Percentiles rank a stretch among this genome's conserved stretches.
Evolutionary conservation across 148 eudicot genomes (phyloP).

Genomic region (Rhododendron williamsianum): DNA sequence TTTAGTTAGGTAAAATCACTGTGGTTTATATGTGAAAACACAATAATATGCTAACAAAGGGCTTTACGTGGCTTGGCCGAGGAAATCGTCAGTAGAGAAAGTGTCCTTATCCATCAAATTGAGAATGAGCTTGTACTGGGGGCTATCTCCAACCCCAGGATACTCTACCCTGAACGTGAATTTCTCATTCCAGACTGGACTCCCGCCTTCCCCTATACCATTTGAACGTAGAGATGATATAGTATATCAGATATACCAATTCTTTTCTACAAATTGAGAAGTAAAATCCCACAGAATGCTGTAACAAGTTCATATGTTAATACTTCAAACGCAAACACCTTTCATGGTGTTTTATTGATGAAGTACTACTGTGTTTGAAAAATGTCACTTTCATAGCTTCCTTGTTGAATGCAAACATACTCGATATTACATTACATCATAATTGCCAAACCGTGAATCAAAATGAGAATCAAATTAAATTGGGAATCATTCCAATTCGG

Average conservation of each 20-base stretch:
- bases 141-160: conserved; percentile 46
- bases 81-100: conserved; percentile 58
- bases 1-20: neutral
- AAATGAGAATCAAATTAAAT: too few species aligned
- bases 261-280: neutral
- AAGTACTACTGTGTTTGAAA: neutral
- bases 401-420: too few species aligned
- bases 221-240: neutral
- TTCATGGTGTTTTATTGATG: neutral
- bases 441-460: too few species aligned
- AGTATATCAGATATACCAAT: neutral
- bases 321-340: neutral
- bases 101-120: conserved; percentile 71
- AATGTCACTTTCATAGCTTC: neutral
- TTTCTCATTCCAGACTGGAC: conserved; percentile 61
- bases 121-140: conserved; percentile 36
- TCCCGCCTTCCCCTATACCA: conserved; percentile 52
- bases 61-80: conserved; percentile 60
- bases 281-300: neutral
- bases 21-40: neutral
- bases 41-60: too few species aligned
- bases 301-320: neutral
- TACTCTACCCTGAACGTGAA: conserved; percentile 53
- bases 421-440: too few species aligned
- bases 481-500: too few species aligned